These are phyloP conservation scores for Fusarium tupiense DNA, from an alignment of 2,329 filamentous ascomycete species.

Conservation along the genomic window DNA sequence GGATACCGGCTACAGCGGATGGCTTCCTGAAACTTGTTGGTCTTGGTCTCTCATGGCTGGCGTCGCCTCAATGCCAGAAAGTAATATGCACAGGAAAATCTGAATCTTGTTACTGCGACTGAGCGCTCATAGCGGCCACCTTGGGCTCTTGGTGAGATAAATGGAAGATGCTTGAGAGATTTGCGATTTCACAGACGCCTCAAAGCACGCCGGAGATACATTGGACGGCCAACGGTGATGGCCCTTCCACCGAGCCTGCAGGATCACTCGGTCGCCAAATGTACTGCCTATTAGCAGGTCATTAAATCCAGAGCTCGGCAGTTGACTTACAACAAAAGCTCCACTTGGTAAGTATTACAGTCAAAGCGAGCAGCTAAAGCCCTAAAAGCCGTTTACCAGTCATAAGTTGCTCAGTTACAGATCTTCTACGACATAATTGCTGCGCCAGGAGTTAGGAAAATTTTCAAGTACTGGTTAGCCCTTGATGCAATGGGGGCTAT, in stretches of 20 bases:
- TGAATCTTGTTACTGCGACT: background rate
- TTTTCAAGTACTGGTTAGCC: too few species aligned
- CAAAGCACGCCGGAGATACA: too few species aligned
- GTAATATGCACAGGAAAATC: too few species aligned
- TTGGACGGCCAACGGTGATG: accelerated
- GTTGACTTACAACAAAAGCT: background rate
- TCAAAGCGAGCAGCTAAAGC: too few species aligned
- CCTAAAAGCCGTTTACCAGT: background rate
- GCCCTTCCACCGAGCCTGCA: background rate
- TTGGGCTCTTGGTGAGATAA: background rate
- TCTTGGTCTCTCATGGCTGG: too few species aligned
- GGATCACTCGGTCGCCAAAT: background rate
- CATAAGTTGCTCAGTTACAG: background rate
- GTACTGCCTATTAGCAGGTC: accelerated
- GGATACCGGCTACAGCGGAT: background rate
- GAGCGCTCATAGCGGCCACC: too few species aligned
- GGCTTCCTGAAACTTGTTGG: background rate
- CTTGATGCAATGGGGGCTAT: too few species aligned
- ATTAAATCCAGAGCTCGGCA: background rate
- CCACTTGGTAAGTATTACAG: too few species aligned
- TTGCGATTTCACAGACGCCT: too few species aligned
- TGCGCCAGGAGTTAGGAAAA: background rate
- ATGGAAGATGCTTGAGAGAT: background rate
- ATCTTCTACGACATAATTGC: too few species aligned
- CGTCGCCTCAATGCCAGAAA: background rate